Conservation (phyloP, 345 rosid genomes). For the Turnera subulata region DNA sequence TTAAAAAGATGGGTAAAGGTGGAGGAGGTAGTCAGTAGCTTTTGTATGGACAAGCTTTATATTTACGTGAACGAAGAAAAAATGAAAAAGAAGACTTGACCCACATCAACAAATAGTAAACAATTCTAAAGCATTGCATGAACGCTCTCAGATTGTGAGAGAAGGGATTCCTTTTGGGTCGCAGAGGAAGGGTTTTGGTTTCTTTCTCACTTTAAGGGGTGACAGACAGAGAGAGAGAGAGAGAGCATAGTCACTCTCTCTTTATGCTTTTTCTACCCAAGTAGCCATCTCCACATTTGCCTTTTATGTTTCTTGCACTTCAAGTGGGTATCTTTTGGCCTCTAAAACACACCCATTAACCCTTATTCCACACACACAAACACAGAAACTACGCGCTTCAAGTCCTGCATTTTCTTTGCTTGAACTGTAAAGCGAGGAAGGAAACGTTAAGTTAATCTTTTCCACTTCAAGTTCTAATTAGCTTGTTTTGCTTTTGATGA, state of each 20-base stretch:
- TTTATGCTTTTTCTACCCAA: no score
- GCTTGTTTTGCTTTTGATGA: no score
- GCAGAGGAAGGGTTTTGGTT: slow-evolving; percentile 17
- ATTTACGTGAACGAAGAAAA: slow-evolving; percentile 39
- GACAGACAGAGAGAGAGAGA: no score
- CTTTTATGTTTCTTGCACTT: slow-evolving; percentile 19
- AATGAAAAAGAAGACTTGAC: slow-evolving; percentile 3
- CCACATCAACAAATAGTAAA: neutral
- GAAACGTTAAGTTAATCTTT: no score
- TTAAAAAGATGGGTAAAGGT: slow-evolving; percentile 21
- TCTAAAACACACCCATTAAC: slow-evolving; percentile 3
- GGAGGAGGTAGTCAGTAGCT: slow-evolving; percentile 22
- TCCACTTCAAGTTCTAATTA: no score
- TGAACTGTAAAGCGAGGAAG: neutral
- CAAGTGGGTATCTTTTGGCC: slow-evolving; percentile 21
- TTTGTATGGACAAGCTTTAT: slow-evolving; percentile 26
- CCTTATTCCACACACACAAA: neutral
- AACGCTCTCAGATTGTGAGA: slow-evolving; percentile 1
- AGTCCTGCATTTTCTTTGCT: neutral
- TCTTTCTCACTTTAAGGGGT: slow-evolving; percentile 17
- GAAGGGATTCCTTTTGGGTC: slow-evolving; percentile 30
- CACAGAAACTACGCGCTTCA: neutral
- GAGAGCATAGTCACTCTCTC: no score
- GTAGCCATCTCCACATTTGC: neutral
- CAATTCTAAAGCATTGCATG: slow-evolving; percentile 13